Conservation (phyloP, 768 basidiomycete genomes). For the Mrakia blollopis region DNA sequence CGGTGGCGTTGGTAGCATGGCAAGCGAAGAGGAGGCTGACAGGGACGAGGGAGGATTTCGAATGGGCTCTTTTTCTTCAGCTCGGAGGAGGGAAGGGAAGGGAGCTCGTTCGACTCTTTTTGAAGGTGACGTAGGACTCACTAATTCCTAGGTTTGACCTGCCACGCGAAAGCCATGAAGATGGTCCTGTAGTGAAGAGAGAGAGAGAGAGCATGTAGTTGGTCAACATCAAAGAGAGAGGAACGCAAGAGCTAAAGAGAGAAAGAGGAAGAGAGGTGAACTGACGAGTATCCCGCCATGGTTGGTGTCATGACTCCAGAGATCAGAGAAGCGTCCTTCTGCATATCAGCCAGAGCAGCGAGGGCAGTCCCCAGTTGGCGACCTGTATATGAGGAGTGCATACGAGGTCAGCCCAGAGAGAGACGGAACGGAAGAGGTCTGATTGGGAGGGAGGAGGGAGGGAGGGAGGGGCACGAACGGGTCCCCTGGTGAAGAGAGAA, state of each 20-base stretch:
- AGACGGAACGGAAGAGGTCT: neutral
- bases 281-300: conserved; percentile 85
- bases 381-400: conserved; percentile 52
- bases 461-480: conserved; percentile 1
- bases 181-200: conserved; percentile 29
- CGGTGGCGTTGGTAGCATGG: conserved; percentile 82
- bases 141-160: conserved; percentile 32
- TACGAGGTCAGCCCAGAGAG: neutral
- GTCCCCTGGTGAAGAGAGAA: neutral
- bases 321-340: conserved; percentile 91
- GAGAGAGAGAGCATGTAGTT: neutral
- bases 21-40: conserved; percentile 32
- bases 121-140: conserved; percentile 3
- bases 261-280: conserved; percentile 36
- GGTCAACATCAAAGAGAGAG: too few species aligned
- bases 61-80: neutral
- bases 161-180: conserved; percentile 34
- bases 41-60: neutral
- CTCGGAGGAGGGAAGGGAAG: too few species aligned
- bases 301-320: conserved; percentile 96
- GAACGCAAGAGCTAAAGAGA: neutral
- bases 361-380: conserved; percentile 98
- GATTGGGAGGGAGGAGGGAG: neutral
- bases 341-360: conserved; percentile 83
- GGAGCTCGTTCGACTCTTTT: neutral